These are phyloP conservation scores for Tardiomyces depauwii DNA, from an alignment of 1,139 yeast genomes.

Conservation along the genomic window DNA sequence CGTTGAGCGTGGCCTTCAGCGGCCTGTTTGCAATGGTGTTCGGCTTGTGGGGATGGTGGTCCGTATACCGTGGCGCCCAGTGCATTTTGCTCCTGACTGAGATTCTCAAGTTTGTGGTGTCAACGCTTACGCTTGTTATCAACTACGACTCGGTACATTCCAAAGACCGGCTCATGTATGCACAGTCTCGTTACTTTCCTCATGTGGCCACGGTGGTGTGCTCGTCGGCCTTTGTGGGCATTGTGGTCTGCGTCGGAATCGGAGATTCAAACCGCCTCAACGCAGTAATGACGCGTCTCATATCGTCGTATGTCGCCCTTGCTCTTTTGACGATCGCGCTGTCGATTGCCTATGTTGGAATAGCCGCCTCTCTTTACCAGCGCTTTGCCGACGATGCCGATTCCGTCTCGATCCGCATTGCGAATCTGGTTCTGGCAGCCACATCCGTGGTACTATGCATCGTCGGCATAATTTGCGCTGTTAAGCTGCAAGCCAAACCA, in stretches of 20 bases:
- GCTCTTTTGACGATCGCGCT: constrained; percentile 9
- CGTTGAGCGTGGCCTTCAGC: constrained; percentile 6
- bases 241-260: constrained; percentile 14
- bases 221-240: constrained; percentile 17
- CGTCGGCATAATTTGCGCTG: constrained; percentile 13
- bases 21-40: constrained; percentile 10
- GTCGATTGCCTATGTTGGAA: constrained; percentile 13
- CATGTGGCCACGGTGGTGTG: constrained; percentile 7
- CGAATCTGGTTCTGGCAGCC: constrained; percentile 19
- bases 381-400: constrained; percentile 3
- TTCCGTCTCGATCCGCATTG: constrained; percentile 10
- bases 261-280: constrained; percentile 19
- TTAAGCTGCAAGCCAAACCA: constrained; percentile 16
- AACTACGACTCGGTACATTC: constrained; percentile 3
- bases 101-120: constrained; percentile 15
- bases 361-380: constrained; percentile 10
- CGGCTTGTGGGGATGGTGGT: constrained; percentile 16
- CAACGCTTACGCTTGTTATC: constrained; percentile 7
- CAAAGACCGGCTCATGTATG: constrained; percentile 1
- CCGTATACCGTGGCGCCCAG: constrained; percentile 15
- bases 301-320: constrained; percentile 14
- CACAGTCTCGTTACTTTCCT: constrained; percentile 2
- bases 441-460: constrained; percentile 13
- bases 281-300: constrained; percentile 11
- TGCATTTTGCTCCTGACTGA: constrained; percentile 15